These are phyloP conservation scores for Rhizopogon rudus DNA, from an alignment of 768 basidiomycete species.

Conservation along the genomic window DNA sequence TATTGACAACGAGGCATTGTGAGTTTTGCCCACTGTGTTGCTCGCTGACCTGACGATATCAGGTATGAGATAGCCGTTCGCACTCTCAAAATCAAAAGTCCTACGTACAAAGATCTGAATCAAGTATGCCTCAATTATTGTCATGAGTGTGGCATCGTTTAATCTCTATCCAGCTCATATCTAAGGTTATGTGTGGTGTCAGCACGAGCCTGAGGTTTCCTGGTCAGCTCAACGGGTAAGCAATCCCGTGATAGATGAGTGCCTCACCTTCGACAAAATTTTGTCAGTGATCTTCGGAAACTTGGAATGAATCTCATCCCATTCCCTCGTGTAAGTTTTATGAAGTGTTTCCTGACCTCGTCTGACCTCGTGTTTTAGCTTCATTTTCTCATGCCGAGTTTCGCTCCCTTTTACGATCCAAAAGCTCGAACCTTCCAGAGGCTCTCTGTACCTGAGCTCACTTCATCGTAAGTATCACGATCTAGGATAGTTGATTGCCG, in stretches of 20 bases:
- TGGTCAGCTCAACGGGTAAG: conserved; percentile 87
- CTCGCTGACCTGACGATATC: neutral
- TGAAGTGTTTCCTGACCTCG: neutral
- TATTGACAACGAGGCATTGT: conserved; percentile 87
- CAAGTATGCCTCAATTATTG: conserved; percentile 34
- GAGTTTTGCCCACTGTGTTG: conserved; percentile 14
- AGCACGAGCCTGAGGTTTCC: conserved; percentile 91
- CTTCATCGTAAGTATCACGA: conserved; percentile 52
- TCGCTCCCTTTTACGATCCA: conserved; percentile 81
- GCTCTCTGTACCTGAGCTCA: conserved; percentile 63
- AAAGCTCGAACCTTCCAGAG: conserved; percentile 57
- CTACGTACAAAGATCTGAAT: conserved; percentile 67
- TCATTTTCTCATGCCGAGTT: conserved; percentile 95
- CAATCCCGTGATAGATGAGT: neutral
- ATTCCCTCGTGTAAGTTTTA: conserved; percentile 76
- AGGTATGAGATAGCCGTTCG: conserved; percentile 72
- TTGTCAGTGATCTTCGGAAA: conserved; percentile 73
- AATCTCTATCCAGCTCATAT: conserved; percentile 47
- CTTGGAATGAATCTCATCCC: conserved; percentile 93
- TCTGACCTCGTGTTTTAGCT: conserved; percentile 43
- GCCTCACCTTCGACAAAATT: neutral
- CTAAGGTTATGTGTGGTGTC: conserved; percentile 92
- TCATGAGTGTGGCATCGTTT: neutral
- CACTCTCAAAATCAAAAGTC: conserved; percentile 59
- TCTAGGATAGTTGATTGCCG: neutral